phyloP scores from a whole-genome alignment of 768 basidiomycete genomes.

The Hebeloma cylindrosporum region DNA sequence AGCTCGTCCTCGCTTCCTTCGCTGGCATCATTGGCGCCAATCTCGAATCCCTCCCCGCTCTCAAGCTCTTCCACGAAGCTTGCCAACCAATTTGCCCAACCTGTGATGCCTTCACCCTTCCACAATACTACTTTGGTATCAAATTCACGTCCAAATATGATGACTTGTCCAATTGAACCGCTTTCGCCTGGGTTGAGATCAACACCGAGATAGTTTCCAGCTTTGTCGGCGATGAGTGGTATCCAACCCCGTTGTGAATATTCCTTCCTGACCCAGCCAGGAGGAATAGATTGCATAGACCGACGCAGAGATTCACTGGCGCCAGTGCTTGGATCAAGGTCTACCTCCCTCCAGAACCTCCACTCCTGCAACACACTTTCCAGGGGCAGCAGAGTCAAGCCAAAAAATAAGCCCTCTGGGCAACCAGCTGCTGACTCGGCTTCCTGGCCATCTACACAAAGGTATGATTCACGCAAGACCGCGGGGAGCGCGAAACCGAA shows the following conservation, averaged over 20 bases:
- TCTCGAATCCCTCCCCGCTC: conserved; percentile 83
- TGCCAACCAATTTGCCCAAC: conserved; percentile 95
- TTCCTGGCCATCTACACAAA: conserved; percentile 90
- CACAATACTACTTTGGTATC: conserved; percentile 97
- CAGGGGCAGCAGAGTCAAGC: conserved; percentile 87
- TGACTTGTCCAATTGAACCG: conserved; percentile 87
- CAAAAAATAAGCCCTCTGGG: conserved; percentile 91
- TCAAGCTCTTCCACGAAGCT: conserved; percentile 92
- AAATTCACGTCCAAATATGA: conserved; percentile 98
- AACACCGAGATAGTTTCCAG: conserved; percentile 95
- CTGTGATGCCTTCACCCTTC: conserved; percentile 84
- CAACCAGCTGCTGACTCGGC: conserved; percentile 85
- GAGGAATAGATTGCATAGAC: conserved; percentile 87
- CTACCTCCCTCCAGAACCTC: conserved; percentile 94
- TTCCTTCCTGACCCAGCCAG: conserved; percentile 81
- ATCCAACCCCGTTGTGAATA: conserved; percentile 98
- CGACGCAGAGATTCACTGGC: conserved; percentile 70
- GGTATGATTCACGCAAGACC: conserved; percentile 89
- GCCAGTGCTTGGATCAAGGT: conserved; percentile 83
- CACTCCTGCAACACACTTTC: conserved; percentile 96
- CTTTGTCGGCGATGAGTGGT: conserved; percentile 90
- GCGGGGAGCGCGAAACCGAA: conserved; percentile 83
- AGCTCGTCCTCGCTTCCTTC: conserved; percentile 82
- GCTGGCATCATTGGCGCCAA: conserved; percentile 58
- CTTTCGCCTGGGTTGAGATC: conserved; percentile 85